A percentile compares a stretch with the other conserved stretches of the same genome.
These are phyloP conservation scores for Dactylis glomerata DNA, from an alignment of 176 grass and related monocot species.

Conservation along the genomic window DNA sequence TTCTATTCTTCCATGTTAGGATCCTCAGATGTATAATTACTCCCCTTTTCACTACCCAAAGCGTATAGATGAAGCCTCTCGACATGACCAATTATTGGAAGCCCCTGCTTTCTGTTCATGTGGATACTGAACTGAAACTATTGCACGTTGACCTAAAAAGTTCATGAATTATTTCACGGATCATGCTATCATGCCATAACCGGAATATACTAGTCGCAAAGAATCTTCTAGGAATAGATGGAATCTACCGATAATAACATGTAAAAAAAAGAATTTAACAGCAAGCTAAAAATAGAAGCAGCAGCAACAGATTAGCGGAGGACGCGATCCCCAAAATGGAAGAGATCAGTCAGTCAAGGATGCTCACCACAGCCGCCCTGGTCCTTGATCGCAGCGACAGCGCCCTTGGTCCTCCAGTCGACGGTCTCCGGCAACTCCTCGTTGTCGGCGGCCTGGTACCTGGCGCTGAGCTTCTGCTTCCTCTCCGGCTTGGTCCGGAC, in stretches of 20 bases:
- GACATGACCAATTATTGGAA: background rate
- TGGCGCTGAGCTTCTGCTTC: conserved; percentile 34
- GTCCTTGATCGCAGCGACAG: conserved; percentile 66
- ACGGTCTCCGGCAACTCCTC: conserved; percentile 61
- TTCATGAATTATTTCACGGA: background rate
- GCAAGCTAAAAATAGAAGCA: background rate
- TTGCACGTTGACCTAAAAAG: background rate
- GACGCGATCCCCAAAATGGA: background rate
- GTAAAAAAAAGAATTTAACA: background rate
- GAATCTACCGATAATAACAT: background rate
- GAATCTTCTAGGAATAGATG: background rate
- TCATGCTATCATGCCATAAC: background rate
- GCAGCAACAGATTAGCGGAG: background rate
- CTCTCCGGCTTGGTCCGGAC: conserved; percentile 27
- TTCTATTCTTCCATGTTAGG: background rate
- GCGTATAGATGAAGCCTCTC: background rate
- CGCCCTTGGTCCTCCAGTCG: conserved; percentile 72
- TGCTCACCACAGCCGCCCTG: conserved; percentile 81
- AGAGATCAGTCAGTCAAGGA: background rate
- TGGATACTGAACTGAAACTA: background rate
- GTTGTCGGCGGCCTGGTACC: conserved; percentile 52
- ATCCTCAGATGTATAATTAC: background rate
- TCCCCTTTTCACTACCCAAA: background rate
- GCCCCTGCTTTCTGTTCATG: background rate
- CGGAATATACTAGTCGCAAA: background rate